Conservation (phyloP, 176 grass and related monocot species). For the Aegilops bicornis region DNA sequence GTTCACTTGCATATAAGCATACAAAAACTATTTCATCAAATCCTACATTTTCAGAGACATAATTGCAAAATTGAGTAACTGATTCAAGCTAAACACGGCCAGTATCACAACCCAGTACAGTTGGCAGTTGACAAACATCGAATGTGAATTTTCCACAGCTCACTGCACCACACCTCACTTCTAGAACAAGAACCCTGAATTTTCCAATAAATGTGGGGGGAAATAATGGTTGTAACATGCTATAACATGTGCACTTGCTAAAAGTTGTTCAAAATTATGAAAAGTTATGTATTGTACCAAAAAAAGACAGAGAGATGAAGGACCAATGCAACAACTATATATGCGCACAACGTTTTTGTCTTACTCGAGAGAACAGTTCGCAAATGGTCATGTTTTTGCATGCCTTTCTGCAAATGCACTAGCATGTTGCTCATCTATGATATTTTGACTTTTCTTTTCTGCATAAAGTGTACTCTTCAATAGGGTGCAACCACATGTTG, state of each 20-base stretch:
- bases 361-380: neutral
- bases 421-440: neutral
- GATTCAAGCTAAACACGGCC: neutral
- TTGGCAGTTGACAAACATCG: neutral
- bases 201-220: neutral
- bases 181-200: neutral
- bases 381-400: neutral
- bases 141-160: neutral
- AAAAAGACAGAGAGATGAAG: slow-evolving; percentile 4
- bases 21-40: slow-evolving; percentile 5
- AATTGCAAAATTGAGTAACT: neutral
- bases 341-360: neutral
- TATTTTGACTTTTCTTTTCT: neutral
- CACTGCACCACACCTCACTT: neutral
- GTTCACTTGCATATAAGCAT: neutral
- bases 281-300: neutral
- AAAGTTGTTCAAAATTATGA: neutral
- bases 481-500: neutral
- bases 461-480: neutral
- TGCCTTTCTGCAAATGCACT: neutral
- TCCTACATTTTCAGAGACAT: neutral
- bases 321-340: neutral
- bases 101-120: neutral
- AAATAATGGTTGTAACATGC: neutral
- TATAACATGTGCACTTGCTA: neutral